Evolutionary conservation across 2,329 filamentous ascomycete genomes (phyloP), one percentile per base, ranked within the genome.

Genomic region (Ophiognomonia clavigignenti-juglandacearum): DNA sequence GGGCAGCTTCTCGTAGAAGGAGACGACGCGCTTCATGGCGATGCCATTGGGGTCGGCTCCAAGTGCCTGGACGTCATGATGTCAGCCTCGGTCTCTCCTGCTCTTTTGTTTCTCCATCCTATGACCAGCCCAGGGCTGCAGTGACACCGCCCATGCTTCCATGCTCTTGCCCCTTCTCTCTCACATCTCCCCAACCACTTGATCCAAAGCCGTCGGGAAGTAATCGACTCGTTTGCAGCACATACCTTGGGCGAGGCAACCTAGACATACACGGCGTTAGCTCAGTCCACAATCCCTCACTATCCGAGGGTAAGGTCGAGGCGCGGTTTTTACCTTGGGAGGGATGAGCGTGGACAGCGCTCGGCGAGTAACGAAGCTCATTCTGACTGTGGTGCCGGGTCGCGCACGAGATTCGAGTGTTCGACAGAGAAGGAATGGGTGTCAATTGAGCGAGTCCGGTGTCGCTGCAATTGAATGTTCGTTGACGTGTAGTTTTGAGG

Each of bases 1-100:
- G 66, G 95, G 93, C 51, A 98, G 89, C 73, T 92, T 95, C 78
- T 95, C 89, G 82, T 98, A 98, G 82, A 98, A 97, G 76, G 81
- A 88, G 71, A 97, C 92, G 61, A 98, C 90, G 64, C 91, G 88
- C 71, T 95, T 87, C 93, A 98, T 97, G 69, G 92, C 89, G 65
- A 90, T 82, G 66, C 93, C 93, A 83, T 97, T 92, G 67, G 91
- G 88, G 60, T 91, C 90, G 67, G 87, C 86, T 65, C 93, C 92
- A 67, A 98, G 90, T 61, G 88, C 91, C 93, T 97, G 19, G 2
- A 26, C n/a, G 19, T 32, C 29, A 26, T 11, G 26, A 19, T n/a
- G 23, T 51, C 27, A 51, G 49, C 34, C 27, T 34, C 27, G 7
- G 16, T 20, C 4, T 13, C 22, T 39, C 35, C 29, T 6, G 10